A percentile compares a stretch with the other conserved stretches of the same genome.
phyloP scores from a whole-genome alignment of 768 basidiomycete genomes.

The Podaxis sp. region DNA sequence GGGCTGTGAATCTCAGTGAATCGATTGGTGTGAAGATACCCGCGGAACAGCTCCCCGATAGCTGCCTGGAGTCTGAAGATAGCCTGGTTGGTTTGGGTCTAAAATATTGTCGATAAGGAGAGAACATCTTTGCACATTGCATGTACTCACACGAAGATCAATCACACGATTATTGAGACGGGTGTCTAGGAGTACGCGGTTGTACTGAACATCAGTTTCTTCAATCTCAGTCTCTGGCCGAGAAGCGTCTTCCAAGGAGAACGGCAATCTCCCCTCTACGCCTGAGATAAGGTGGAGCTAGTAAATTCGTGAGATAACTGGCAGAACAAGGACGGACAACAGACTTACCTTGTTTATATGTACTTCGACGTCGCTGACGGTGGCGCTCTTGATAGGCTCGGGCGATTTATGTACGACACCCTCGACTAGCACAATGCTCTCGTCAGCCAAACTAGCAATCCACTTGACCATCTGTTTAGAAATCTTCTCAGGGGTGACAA shows the following conservation, averaged over 20 bases:
- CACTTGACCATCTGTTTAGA: slow-evolving; percentile 99
- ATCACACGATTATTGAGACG: slow-evolving; percentile 93
- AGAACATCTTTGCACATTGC: not conserved
- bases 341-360: slow-evolving; percentile 71
- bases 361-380: slow-evolving; percentile 84
- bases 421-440: slow-evolving; percentile 91
- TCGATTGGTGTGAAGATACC: slow-evolving; percentile 67
- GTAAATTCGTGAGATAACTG: not conserved
- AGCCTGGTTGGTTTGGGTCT: slow-evolving; percentile 96
- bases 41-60: slow-evolving; percentile 87
- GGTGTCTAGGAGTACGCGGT: slow-evolving; percentile 87
- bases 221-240: slow-evolving; percentile 77
- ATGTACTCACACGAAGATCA: slow-evolving; percentile 77
- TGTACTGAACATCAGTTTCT: slow-evolving; percentile 58
- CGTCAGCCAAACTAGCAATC: slow-evolving; percentile 72
- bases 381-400: slow-evolving; percentile 89
- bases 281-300: slow-evolving; percentile 84
- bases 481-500: slow-evolving; percentile 68
- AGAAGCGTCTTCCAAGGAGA: slow-evolving; percentile 90
- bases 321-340: not conserved
- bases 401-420: slow-evolving; percentile 77
- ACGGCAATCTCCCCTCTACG: slow-evolving; percentile 79
- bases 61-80: slow-evolving; percentile 90
- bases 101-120: slow-evolving; percentile 14
- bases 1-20: slow-evolving; percentile 98